Percentiles rank a stretch among this genome's conserved stretches.
Evolutionary conservation across 495 filamentous ascomycete species (phyloP).

Genomic region (Penicillium goetzii): DNA sequence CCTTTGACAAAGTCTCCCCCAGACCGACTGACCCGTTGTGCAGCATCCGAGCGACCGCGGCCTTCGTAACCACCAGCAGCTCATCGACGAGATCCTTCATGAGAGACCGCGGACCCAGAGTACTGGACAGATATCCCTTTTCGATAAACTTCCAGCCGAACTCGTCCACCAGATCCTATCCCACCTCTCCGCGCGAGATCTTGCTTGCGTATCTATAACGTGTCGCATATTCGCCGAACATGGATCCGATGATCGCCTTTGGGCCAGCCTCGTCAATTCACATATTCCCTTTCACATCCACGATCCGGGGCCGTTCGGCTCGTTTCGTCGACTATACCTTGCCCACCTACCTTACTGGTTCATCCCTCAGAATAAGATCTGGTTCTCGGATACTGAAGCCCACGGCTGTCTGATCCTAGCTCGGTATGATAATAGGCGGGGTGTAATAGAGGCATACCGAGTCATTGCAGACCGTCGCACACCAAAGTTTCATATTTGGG

Average conservation of each 20-base stretch:
- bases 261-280: slow-evolving; percentile 64
- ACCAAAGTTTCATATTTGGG: slow-evolving; percentile 62
- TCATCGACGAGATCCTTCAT: slow-evolving; percentile 22
- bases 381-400: slow-evolving; percentile 76
- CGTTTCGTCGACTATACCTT: slow-evolving; percentile 69
- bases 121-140: slow-evolving; percentile 13
- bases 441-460: slow-evolving; percentile 81
- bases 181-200: slow-evolving; percentile 61
- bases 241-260: slow-evolving; percentile 60
- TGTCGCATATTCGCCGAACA: slow-evolving; percentile 58
- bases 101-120: slow-evolving; percentile 7
- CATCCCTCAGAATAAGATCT: slow-evolving; percentile 75
- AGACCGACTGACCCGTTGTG: background rate
- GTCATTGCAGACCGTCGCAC: slow-evolving; percentile 63
- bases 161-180: slow-evolving; percentile 63
- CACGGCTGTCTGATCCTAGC: slow-evolving; percentile 73
- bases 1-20: background rate
- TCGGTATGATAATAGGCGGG: slow-evolving; percentile 70
- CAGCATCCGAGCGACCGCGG: slow-evolving; percentile 15
- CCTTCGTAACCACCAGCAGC: slow-evolving; percentile 4
- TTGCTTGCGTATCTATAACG: slow-evolving; percentile 56
- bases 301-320: slow-evolving; percentile 58
- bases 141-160: slow-evolving; percentile 63
- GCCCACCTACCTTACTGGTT: slow-evolving; percentile 85
- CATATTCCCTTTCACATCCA: slow-evolving; percentile 56